Evolutionary conservation across 176 grass and related monocot genomes (phyloP).

Genomic region (Dendrocalamus sinicus): DNA sequence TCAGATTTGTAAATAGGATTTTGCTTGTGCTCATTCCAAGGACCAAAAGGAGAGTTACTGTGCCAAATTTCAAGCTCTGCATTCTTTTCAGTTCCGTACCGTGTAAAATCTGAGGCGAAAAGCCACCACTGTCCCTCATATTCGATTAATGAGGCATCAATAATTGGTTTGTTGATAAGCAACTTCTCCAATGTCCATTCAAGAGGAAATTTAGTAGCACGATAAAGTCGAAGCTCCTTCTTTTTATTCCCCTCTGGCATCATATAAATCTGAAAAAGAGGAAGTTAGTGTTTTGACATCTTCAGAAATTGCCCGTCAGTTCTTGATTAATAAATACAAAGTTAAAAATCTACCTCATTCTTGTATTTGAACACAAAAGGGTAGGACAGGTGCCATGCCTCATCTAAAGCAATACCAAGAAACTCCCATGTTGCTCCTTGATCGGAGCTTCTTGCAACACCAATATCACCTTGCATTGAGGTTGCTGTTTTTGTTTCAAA

Average conservation of each 20-base stretch:
- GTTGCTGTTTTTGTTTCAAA: constrained; percentile 86
- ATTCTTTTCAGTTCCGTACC: constrained; percentile 85
- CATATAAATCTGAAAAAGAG: constrained; percentile 82
- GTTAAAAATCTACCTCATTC: constrained; percentile 67
- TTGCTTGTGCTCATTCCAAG: constrained; percentile 86
- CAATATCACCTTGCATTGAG: constrained; percentile 88
- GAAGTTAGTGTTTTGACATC: constrained; percentile 32
- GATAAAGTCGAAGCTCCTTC: constrained; percentile 90
- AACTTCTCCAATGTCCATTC: constrained; percentile 94
- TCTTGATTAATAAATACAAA: constrained; percentile 10
- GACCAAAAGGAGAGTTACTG: constrained; percentile 83
- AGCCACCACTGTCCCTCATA: constrained; percentile 79
- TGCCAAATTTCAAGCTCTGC: constrained; percentile 99
- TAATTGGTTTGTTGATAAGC: constrained; percentile 79
- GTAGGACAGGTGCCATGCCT: constrained; percentile 96
- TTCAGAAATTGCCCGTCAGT: not conserved
- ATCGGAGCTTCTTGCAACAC: constrained; percentile 86
- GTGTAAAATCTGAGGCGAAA: constrained; percentile 91
- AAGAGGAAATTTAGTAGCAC: constrained; percentile 89
- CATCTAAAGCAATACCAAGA: constrained; percentile 89
- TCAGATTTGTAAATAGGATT: constrained; percentile 93
- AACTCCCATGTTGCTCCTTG: constrained; percentile 96
- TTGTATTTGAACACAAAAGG: constrained; percentile 95
- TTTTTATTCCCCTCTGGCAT: constrained; percentile 97
- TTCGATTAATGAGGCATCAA: constrained; percentile 81